A percentile compares a stretch with the other conserved stretches of the same genome.
phyloP scores from a whole-genome alignment of 1,284 basidiomycete species.

The Vanrija humicola region DNA sequence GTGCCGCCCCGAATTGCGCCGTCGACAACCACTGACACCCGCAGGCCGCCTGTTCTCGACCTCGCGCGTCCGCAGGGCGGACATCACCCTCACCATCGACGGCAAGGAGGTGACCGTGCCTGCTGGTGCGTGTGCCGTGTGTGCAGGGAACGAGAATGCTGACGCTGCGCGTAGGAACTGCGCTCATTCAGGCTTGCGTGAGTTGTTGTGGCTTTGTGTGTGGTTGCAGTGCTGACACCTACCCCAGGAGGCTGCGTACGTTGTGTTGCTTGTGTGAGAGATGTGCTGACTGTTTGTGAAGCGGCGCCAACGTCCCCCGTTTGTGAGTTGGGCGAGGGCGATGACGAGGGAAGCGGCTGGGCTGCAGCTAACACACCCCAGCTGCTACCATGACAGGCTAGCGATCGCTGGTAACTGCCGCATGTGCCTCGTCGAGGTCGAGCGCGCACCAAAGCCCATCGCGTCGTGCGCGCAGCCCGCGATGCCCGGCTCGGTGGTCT shows the following conservation, averaged over 20 bases:
- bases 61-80: conserved; percentile 57
- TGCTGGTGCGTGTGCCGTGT: conserved; percentile 58
- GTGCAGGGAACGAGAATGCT: conserved; percentile 13
- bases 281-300: conserved; percentile 2
- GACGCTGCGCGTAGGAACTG: conserved; percentile 60
- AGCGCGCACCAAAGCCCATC: conserved; percentile 89
- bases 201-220: conserved; percentile 12
- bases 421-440: conserved; percentile 92
- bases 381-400: conserved; percentile 57
- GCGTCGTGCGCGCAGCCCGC: conserved; percentile 85
- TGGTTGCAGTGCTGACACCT: conserved; percentile 6
- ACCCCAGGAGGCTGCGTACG: conserved; percentile 30
- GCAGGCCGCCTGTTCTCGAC: conserved; percentile 41
- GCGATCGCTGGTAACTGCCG: conserved; percentile 95
- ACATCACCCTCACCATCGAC: conserved; percentile 85
- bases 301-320: conserved; percentile 32
- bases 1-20: background rate
- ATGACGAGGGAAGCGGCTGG: no score
- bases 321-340: conserved; percentile 27
- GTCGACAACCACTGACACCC: background rate
- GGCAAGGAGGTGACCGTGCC: conserved; percentile 92
- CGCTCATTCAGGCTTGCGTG: conserved; percentile 91
- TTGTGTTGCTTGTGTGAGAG: background rate
- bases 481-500: conserved; percentile 94
- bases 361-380: conserved; percentile 15